Conservation (phyloP, 306 rosid genomes). For the Pachyrhizus erosus region DNA sequence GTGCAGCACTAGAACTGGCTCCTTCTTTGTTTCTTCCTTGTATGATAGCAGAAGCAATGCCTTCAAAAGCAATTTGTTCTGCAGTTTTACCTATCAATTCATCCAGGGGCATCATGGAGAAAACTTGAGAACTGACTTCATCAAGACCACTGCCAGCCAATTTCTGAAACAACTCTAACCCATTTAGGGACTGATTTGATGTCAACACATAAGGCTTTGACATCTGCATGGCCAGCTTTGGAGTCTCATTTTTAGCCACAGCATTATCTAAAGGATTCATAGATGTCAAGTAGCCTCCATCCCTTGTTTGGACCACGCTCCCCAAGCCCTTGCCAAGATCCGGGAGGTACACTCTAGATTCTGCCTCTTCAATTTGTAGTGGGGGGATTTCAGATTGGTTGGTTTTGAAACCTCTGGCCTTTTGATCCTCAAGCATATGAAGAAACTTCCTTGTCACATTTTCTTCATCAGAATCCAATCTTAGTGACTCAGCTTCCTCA, state of each 20-base stretch:
- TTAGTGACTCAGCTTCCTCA: slow-evolving; percentile 64
- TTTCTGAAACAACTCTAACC: slow-evolving; percentile 76
- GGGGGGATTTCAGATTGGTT: slow-evolving; percentile 50
- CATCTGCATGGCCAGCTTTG: slow-evolving; percentile 90
- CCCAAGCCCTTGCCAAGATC: slow-evolving; percentile 93
- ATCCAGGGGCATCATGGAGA: slow-evolving; percentile 67
- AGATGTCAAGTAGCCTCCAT: slow-evolving; percentile 85
- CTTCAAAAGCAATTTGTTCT: slow-evolving; percentile 93
- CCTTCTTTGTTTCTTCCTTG: slow-evolving; percentile 95
- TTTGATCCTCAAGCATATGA: slow-evolving; percentile 84
- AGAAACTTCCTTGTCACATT: slow-evolving; percentile 83
- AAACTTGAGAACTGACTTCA: slow-evolving; percentile 65
- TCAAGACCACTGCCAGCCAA: slow-evolving; percentile 71
- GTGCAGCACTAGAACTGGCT: slow-evolving; percentile 81
- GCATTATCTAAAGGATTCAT: slow-evolving; percentile 74
- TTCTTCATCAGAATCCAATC: slow-evolving; percentile 83
- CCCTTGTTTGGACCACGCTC: slow-evolving; percentile 80
- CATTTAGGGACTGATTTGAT: slow-evolving; percentile 52
- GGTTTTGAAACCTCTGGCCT: slow-evolving; percentile 49
- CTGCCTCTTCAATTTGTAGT: slow-evolving; percentile 59
- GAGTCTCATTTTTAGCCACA: slow-evolving; percentile 62
- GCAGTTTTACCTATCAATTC: slow-evolving; percentile 88
- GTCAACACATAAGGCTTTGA: slow-evolving; percentile 75
- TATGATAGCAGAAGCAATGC: slow-evolving; percentile 90
- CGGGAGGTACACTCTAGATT: slow-evolving; percentile 71